Evolutionary conservation across 116 monocot species (phyloP).

Genomic region (Papilionanthe hybrid): DNA sequence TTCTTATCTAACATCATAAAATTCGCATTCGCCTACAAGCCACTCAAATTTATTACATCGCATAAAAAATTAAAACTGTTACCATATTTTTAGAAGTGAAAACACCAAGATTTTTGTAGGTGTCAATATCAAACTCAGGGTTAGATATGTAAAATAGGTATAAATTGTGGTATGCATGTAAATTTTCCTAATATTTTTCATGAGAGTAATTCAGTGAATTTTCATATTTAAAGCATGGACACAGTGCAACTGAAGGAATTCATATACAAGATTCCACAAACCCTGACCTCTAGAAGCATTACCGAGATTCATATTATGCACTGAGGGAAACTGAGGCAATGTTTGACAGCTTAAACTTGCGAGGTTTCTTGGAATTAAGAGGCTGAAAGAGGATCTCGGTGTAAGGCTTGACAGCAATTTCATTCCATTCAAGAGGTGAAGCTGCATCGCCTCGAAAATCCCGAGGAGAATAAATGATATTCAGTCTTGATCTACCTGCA

Average conservation of each 20-base stretch:
- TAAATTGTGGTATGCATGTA: too few species aligned
- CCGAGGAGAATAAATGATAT: slow-evolving; percentile 44
- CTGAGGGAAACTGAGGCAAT: slow-evolving; percentile 54
- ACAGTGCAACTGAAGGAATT: too few species aligned
- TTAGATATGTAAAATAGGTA: too few species aligned
- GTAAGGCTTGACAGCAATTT: slow-evolving; percentile 49
- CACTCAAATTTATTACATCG: too few species aligned
- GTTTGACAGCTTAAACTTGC: slow-evolving; percentile 63
- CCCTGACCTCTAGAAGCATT: background rate
- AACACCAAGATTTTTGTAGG: too few species aligned
- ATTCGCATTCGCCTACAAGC: too few species aligned
- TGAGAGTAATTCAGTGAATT: background rate
- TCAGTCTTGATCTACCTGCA: slow-evolving; percentile 72
- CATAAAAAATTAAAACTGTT: too few species aligned
- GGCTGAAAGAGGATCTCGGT: slow-evolving; percentile 68
- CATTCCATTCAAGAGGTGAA: slow-evolving; percentile 52
- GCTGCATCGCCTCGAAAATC: slow-evolving; percentile 58
- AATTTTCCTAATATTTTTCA: too few species aligned
- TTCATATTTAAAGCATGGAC: background rate
- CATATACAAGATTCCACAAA: background rate
- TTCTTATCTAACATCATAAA: too few species aligned
- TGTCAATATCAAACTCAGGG: too few species aligned
- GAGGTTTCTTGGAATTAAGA: slow-evolving; percentile 52
- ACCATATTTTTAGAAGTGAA: too few species aligned
- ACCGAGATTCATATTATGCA: slow-evolving; percentile 11